Percentiles rank a stretch among this genome's conserved stretches.
Evolutionary conservation across 345 rosid species (phyloP).

Genomic region (Trapa incisa): DNA sequence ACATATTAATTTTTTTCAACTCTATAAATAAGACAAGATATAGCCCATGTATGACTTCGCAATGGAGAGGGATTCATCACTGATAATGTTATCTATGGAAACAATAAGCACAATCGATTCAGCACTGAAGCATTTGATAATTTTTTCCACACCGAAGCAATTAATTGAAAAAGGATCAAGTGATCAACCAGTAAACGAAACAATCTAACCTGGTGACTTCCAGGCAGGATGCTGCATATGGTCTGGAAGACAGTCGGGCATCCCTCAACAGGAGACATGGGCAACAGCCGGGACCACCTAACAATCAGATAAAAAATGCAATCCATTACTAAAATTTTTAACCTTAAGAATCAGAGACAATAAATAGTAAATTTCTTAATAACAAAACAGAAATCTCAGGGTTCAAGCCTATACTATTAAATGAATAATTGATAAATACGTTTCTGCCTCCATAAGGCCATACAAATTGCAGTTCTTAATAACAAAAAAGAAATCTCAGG

Average conservation of each 20-base stretch:
- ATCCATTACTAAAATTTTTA: not conserved
- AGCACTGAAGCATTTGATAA: not conserved
- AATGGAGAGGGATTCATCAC: not conserved
- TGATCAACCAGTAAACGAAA: not conserved
- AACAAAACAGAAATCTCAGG: not conserved
- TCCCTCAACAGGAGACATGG: constrained; percentile 59
- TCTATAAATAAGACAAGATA: no score
- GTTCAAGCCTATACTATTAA: constrained; percentile 30
- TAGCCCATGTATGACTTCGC: no score
- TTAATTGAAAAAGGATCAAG: not conserved
- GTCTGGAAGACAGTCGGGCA: constrained; percentile 53
- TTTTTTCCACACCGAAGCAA: not conserved
- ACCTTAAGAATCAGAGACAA: not conserved
- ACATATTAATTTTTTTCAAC: not conserved
- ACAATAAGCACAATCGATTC: not conserved
- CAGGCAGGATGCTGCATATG: constrained; percentile 40
- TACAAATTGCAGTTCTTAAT: constrained; percentile 26
- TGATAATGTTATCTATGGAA: not conserved
- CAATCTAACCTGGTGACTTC: constrained; percentile 51
- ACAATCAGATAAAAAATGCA: not conserved
- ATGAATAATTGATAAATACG: constrained; percentile 48
- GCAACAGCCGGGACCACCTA: constrained; percentile 50
- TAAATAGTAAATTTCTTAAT: not conserved
- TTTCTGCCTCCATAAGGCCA: constrained; percentile 59
- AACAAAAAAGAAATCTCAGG: not conserved